Evolutionary conservation across 345 rosid genomes (phyloP).

Genomic region (Reutealis trisperma): DNA sequence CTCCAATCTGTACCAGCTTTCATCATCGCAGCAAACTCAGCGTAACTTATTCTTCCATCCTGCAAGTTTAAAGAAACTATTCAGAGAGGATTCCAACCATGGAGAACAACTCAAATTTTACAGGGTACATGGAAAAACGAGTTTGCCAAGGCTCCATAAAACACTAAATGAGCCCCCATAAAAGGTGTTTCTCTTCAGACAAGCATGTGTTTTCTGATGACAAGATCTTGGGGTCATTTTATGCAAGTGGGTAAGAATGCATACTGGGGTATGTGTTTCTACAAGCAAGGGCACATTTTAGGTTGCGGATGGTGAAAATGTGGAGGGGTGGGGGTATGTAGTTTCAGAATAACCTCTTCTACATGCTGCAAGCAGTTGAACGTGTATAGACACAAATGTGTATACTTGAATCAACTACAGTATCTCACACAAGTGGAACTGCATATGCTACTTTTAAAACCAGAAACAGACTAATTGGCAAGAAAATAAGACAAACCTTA

Average conservation of each 20-base stretch:
- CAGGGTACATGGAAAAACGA: neutral
- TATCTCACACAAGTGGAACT: neutral
- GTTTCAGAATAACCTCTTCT: no score
- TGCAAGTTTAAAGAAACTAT: conserved; percentile 9
- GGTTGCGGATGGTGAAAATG: no score
- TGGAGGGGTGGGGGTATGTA: no score
- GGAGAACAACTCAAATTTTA: neutral
- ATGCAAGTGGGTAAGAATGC: neutral
- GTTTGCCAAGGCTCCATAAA: neutral
- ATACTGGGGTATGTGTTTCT: neutral
- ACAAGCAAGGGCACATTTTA: neutral
- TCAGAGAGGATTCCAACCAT: neutral
- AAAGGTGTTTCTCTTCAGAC: neutral
- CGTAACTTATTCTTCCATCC: conserved; percentile 39
- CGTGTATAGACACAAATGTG: neutral
- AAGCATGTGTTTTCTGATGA: neutral
- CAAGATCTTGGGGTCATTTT: neutral
- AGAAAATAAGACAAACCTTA: conserved; percentile 22
- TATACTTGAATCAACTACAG: neutral
- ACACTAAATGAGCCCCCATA: neutral
- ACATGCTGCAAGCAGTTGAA: no score
- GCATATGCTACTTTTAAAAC: neutral
- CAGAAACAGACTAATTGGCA: neutral
- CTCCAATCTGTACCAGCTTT: conserved; percentile 42
- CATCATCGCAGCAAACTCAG: conserved; percentile 37